phyloP scores from a whole-genome alignment of 2,329 filamentous ascomycete species.

The Fusarium haematococcum region DNA sequence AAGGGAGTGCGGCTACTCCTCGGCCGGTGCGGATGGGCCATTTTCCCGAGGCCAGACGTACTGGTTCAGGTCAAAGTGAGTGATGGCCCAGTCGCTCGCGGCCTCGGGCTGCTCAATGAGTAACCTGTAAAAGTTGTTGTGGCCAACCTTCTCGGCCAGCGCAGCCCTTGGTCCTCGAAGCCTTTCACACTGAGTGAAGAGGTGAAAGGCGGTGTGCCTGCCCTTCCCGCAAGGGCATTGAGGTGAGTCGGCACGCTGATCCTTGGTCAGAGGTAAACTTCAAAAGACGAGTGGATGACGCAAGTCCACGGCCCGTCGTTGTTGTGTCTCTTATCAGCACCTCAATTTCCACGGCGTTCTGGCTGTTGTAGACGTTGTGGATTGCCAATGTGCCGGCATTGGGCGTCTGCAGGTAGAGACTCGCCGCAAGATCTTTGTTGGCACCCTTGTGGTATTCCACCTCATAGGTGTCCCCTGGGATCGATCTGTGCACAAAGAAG shows the following conservation, averaged over 20 bases:
- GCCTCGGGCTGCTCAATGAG: background rate
- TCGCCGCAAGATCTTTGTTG: background rate
- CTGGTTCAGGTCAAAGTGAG: background rate
- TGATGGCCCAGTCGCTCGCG: background rate
- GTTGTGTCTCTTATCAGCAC: background rate
- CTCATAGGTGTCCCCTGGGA: background rate
- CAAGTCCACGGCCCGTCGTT: background rate
- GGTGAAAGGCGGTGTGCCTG: background rate
- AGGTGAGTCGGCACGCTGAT: background rate
- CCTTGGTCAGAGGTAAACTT: too few relatives aligned
- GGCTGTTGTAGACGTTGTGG: slow-evolving; percentile 10
- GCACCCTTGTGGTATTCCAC: background rate
- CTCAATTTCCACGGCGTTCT: background rate
- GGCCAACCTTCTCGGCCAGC: background rate
- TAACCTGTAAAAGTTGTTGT: background rate
- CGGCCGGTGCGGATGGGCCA: background rate
- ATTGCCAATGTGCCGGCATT: background rate
- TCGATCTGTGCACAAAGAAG: background rate
- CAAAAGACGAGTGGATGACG: too few relatives aligned
- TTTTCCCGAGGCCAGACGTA: background rate
- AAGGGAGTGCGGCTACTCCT: background rate
- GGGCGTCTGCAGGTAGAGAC: background rate
- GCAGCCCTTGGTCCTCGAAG: background rate
- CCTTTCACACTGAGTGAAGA: background rate
- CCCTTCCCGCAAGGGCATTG: background rate